These are phyloP conservation scores for Postia placenta DNA, from an alignment of 768 basidiomycete species.

Conservation along the genomic window DNA sequence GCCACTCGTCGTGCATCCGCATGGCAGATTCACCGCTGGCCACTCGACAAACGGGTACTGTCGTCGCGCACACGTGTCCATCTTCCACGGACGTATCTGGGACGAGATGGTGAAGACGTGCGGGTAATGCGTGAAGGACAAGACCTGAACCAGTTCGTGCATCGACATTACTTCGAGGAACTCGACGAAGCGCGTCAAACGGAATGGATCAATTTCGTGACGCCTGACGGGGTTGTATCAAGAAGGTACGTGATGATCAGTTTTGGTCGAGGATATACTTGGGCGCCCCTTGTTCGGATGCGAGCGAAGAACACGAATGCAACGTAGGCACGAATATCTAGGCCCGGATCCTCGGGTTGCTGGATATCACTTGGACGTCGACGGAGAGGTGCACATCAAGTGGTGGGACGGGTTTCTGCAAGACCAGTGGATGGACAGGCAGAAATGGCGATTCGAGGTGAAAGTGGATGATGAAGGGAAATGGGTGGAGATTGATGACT, in stretches of 20 bases:
- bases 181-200: conserved; percentile 14
- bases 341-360: conserved; percentile 39
- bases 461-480: conserved; percentile 26
- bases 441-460: conserved; percentile 35
- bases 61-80: conserved; percentile 28
- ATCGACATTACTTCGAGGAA: conserved; percentile 20
- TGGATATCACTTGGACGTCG: conserved; percentile 31
- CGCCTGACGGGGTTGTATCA: conserved; percentile 5
- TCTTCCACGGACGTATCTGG: conserved; percentile 35
- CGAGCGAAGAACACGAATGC: no score
- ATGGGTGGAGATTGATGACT: conserved; percentile 33
- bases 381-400: conserved; percentile 34
- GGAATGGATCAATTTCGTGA: conserved; percentile 13
- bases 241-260: conserved; percentile 4
- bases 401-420: conserved; percentile 40
- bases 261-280: no score
- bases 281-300: no score
- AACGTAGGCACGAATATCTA: conserved; percentile 41
- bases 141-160: conserved; percentile 35
- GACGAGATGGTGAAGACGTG: conserved; percentile 30
- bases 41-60: conserved; percentile 28
- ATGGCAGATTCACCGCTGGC: conserved; percentile 36
- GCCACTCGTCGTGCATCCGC: conserved; percentile 29
- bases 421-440: conserved; percentile 37
- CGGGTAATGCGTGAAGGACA: conserved; percentile 24